Evolutionary conservation across 2,329 filamentous ascomycete species (phyloP).

Genomic region (Aureobasidium sp.): DNA sequence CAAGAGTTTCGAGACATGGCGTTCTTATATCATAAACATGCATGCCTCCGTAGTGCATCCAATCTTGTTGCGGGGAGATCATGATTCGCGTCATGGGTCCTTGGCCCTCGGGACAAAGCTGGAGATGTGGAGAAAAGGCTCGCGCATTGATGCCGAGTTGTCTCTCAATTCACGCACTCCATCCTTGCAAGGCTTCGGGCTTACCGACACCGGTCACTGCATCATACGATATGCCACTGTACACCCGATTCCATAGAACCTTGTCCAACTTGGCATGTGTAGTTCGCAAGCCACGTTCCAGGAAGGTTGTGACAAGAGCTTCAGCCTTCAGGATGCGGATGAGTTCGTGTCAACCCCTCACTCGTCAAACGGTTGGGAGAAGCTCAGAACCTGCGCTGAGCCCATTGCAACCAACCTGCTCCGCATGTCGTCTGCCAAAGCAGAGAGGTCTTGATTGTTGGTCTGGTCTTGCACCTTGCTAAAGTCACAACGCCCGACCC

Average conservation of each 20-base stretch:
- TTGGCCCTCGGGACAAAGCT: not conserved
- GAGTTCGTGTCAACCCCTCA: not conserved
- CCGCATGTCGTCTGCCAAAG: slow-evolving; percentile 55
- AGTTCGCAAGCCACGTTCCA: not conserved
- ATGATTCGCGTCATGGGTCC: not conserved
- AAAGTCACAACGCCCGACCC: slow-evolving; percentile 54
- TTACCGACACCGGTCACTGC: not conserved
- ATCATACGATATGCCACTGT: not conserved
- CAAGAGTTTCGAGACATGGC: not conserved
- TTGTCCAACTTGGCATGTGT: not conserved
- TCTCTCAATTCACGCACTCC: not conserved
- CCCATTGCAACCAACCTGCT: slow-evolving; percentile 54
- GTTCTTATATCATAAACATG: not conserved
- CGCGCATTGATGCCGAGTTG: not conserved
- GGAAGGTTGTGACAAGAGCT: not conserved
- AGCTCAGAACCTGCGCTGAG: slow-evolving; percentile 53
- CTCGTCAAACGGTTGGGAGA: slow-evolving; percentile 46
- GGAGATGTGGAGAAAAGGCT: not conserved
- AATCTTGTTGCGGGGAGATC: not conserved
- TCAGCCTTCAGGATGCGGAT: not conserved
- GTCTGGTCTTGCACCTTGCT: slow-evolving; percentile 32
- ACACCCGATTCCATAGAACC: not conserved
- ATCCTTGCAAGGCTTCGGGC: not conserved
- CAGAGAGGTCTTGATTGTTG: slow-evolving; percentile 26
- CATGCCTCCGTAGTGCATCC: not conserved